Base-by-base conservation (phyloP, 768 basidiomycete species). In the Stropharia rugosoannulata region DNA sequence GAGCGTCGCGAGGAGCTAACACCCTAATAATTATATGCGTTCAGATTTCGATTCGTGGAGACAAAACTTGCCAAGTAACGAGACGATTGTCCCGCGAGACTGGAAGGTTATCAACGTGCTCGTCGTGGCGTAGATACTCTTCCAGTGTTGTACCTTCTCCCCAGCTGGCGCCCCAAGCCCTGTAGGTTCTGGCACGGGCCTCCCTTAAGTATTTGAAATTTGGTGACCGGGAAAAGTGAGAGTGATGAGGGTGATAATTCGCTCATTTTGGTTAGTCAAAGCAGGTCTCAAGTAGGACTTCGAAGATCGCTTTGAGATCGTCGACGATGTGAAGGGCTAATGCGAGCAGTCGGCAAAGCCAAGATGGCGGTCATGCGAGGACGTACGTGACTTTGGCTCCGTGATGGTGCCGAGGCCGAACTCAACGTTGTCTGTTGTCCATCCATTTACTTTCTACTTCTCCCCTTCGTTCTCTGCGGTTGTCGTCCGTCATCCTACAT, bases 1-100 rank as follows among this genome's bases (percentile, higher is more conserved):
- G 79, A 52, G 82, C 66, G 46, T 73, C 70, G 45, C 83, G 72
- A 1, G 79, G 80, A 32, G 79, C 82, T 12, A 88, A 70, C 7
- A 87, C 80, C 86, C 85, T 86, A 52, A 35, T 41, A 29, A 29
- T 13, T 29, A 47, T 22, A 55, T 40, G 18, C 41, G 25, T 11
- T n/a, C 16, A 11, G 29, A 18, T 25, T 16, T 29, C 27, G 4
- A n/a, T 27, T 41, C 22, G 12, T 52, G 9, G 7, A 44, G 36
- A 11, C 10, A 48, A 51, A 15, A 58, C 60, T 39, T 62, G 84
- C 84, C 84, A 87, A 40, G 78, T 80, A 40, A 73, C 76, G 37
- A 81, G 60, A 41, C 70, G 76, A 11, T 78, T 81, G 46, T 80
- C 66, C 15, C 59, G 61, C 6, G 79, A 77, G 49, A 80, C 74